Percentiles rank a stretch among this genome's conserved stretches.
These are phyloP conservation scores for Talaromyces sp. DNA, from an alignment of 2,329 filamentous ascomycete genomes.

Conservation along the genomic window DNA sequence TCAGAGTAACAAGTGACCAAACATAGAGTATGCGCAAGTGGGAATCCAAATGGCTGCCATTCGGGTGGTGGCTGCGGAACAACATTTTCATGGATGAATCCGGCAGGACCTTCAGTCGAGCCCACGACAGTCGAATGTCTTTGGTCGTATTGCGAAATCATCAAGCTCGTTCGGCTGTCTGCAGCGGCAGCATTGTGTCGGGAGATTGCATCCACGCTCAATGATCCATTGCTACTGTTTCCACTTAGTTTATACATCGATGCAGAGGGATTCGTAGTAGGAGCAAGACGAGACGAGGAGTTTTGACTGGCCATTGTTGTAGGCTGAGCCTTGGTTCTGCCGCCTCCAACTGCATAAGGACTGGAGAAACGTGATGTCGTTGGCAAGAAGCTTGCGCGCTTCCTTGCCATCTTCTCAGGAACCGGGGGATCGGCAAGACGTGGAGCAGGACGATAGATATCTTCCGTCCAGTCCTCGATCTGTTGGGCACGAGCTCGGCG, in stretches of 20 bases:
- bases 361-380: slow-evolving; percentile 94
- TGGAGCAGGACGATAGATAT: slow-evolving; percentile 89
- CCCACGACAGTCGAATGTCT: slow-evolving; percentile 58
- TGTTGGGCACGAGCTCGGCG: slow-evolving; percentile 83
- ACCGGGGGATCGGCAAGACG: slow-evolving; percentile 74
- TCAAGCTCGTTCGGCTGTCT: slow-evolving; percentile 57
- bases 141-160: slow-evolving; percentile 54
- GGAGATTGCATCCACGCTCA: slow-evolving; percentile 47
- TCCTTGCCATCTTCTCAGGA: slow-evolving; percentile 67
- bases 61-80: slow-evolving; percentile 95
- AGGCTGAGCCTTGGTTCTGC: slow-evolving; percentile 55
- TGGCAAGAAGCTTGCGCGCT: slow-evolving; percentile 83
- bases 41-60: slow-evolving; percentile 96
- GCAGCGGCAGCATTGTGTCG: slow-evolving; percentile 37
- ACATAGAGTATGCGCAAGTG: slow-evolving; percentile 88
- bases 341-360: slow-evolving; percentile 74
- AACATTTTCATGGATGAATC: slow-evolving; percentile 95
- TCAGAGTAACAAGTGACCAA: slow-evolving; percentile 97
- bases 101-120: slow-evolving; percentile 75
- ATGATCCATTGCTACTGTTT: slow-evolving; percentile 58
- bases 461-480: slow-evolving; percentile 97
- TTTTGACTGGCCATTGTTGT: slow-evolving; percentile 96
- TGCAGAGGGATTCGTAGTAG: slow-evolving; percentile 46
- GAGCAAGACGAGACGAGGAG: slow-evolving; percentile 69
- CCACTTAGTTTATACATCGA: slow-evolving; percentile 65